Percentiles rank a stretch among this genome's conserved stretches.
phyloP scores from a whole-genome alignment of 805 yeast species.

The Kodamaea hsintzibuensis region DNA sequence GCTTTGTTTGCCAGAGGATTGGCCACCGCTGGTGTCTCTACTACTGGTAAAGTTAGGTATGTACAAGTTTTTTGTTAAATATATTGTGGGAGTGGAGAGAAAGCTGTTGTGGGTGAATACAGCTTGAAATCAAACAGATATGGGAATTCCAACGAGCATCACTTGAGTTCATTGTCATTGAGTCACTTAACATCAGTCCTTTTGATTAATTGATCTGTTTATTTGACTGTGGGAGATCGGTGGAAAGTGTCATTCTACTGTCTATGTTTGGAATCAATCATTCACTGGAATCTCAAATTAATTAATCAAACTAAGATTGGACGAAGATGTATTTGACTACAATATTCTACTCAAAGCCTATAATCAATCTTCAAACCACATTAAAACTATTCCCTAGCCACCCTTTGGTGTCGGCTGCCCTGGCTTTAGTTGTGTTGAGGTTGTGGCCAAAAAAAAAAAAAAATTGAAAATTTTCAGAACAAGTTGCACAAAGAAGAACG shows the following conservation, averaged over 20 bases:
- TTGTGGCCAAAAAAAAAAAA: not conserved
- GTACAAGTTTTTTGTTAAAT: constrained; percentile 38
- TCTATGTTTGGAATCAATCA: not conserved
- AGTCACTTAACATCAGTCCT: not conserved
- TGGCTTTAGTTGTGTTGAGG: not conserved
- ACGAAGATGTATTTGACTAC: not conserved
- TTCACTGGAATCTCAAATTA: not conserved
- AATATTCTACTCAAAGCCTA: not conserved
- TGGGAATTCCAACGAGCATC: not conserved
- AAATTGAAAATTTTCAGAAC: not conserved
- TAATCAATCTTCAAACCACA: too few relatives aligned
- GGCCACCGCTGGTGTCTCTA: constrained; percentile 70
- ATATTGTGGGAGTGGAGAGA: not conserved
- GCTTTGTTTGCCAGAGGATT: constrained; percentile 70
- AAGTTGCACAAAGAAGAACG: not conserved
- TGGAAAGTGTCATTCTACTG: not conserved
- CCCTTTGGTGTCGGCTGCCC: not conserved
- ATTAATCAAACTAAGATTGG: not conserved
- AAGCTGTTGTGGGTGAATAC: not conserved
- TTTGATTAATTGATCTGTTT: not conserved
- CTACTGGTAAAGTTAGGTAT: constrained; percentile 84
- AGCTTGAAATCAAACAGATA: not conserved
- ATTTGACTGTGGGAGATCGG: not conserved
- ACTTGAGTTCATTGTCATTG: not conserved
- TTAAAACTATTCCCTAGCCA: not conserved